A percentile compares a stretch with the other conserved stretches of the same genome.
Evolutionary conservation across 306 rosid species (phyloP).

Genomic region (Ormosia semicastrata): DNA sequence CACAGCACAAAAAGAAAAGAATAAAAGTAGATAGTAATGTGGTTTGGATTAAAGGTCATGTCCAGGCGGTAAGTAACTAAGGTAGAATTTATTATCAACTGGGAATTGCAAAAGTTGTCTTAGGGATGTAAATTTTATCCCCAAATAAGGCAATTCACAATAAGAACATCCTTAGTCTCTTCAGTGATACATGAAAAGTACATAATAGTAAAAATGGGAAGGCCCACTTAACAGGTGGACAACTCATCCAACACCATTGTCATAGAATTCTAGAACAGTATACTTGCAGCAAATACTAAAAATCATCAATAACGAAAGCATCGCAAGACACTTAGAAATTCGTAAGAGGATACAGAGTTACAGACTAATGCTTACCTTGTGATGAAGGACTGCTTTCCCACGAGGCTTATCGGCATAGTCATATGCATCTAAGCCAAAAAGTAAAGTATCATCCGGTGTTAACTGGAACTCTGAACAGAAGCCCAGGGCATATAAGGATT

Average conservation of each 20-base stretch:
- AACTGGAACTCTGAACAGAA: slow-evolving; percentile 66
- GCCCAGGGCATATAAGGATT: slow-evolving; percentile 73
- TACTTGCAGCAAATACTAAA: not conserved
- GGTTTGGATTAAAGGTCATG: not conserved
- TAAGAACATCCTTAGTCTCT: not conserved
- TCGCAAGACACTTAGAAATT: not conserved
- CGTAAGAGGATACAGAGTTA: not conserved
- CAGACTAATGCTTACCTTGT: slow-evolving; percentile 46
- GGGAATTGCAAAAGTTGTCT: not conserved
- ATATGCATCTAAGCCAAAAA: slow-evolving; percentile 61
- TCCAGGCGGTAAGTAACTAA: not conserved
- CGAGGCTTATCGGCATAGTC: slow-evolving; percentile 48
- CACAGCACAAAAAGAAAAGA: not conserved
- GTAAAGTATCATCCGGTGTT: slow-evolving; percentile 62
- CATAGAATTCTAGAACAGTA: not conserved
- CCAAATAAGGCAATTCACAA: not conserved
- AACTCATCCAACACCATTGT: not conserved
- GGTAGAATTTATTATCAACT: not conserved
- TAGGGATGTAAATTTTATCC: slow-evolving; percentile 14
- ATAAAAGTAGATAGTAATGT: not conserved
- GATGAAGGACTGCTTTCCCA: slow-evolving; percentile 64
- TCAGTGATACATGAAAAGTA: not conserved
- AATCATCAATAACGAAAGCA: not conserved
- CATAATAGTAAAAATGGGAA: slow-evolving; percentile 2
- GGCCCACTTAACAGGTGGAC: not conserved